Evolutionary conservation across 1,284 basidiomycete genomes (phyloP), one percentile per base, ranked within the genome.

Genomic region (Pisolithus thermaeus): DNA sequence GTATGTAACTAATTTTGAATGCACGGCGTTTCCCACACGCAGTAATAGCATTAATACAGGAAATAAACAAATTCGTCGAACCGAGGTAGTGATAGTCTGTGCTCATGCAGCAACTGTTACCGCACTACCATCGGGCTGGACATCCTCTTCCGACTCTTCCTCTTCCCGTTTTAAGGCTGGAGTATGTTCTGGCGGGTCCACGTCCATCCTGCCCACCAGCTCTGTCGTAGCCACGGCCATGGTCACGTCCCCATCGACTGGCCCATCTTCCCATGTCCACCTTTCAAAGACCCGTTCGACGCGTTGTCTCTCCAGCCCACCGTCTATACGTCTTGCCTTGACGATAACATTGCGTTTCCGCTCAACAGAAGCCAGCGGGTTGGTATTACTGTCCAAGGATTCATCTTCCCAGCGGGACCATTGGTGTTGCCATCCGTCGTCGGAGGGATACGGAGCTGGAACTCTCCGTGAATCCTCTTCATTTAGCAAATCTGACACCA

Each of bases 231-330:
- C 56, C 32, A 55, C 66, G 25, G 61, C 56, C 32, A 54, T 16
- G 46, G 66, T 66, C 67, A 66, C 68, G 51, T 68, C 66, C 6
- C 60, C 56, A 14, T 66, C 44, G 23, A 49, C 52, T 27, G 54
- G 40, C 35, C 49, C 43, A 4, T 61, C 58, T 18, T 64, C 51
- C 84, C 84, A 87, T 22, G 62, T 70, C 84, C 85, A 90, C 49
- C 75, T 73, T 66, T 90, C 87, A 46, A 83, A 68, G 23, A 76
- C 69, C 52, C 87, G 75, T 61, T 85, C 82, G 54, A 88, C 78
- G 50, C 77, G 73, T 57, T 90, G 85, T 59, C 87, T 73, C 63
- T 90, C 86, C 41, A 87, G 47, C 36, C 83, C 80, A 27, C 70
- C 70, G 36, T 60, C 70, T 20, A 76, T 80, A 65, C 71, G 76